phyloP scores from a whole-genome alignment of 306 rosid genomes.

The Sesbania bispinosa region DNA sequence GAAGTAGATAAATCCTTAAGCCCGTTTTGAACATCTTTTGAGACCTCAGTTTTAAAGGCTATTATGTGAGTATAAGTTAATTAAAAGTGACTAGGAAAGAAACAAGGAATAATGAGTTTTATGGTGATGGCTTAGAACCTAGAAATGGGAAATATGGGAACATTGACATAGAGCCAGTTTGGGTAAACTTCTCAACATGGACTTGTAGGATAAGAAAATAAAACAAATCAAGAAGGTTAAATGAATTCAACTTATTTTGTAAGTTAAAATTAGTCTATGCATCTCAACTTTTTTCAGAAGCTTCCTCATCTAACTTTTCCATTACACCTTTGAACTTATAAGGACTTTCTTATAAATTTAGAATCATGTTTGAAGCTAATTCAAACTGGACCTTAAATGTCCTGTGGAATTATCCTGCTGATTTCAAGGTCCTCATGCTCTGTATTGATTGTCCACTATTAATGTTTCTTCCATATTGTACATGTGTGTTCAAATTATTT shows the following conservation, averaged over 20 bases:
- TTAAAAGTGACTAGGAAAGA: neutral
- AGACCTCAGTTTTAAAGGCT: neutral
- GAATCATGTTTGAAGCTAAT: too few relatives aligned
- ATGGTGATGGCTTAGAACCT: neutral
- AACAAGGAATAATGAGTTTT: conserved; percentile 2
- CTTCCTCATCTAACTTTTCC: too few relatives aligned
- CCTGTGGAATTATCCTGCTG: neutral
- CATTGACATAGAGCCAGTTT: too few relatives aligned
- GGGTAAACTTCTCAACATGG: too few relatives aligned
- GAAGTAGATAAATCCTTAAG: neutral
- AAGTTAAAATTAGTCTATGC: too few relatives aligned
- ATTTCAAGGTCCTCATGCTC: neutral
- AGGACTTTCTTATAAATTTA: too few relatives aligned
- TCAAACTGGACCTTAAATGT: too few relatives aligned
- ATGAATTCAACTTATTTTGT: too few relatives aligned
- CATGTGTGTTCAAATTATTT: neutral
- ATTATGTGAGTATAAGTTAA: neutral
- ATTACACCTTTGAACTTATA: too few relatives aligned
- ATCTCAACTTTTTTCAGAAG: too few relatives aligned
- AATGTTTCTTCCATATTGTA: neutral
- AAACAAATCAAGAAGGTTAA: too few relatives aligned
- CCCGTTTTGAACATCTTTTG: neutral
- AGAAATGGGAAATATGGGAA: conserved; percentile 9
- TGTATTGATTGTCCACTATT: neutral
- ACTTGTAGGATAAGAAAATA: too few relatives aligned